These are phyloP conservation scores for Tulasnella sp. DNA, from an alignment of 768 basidiomycete species.

Conservation along the genomic window DNA sequence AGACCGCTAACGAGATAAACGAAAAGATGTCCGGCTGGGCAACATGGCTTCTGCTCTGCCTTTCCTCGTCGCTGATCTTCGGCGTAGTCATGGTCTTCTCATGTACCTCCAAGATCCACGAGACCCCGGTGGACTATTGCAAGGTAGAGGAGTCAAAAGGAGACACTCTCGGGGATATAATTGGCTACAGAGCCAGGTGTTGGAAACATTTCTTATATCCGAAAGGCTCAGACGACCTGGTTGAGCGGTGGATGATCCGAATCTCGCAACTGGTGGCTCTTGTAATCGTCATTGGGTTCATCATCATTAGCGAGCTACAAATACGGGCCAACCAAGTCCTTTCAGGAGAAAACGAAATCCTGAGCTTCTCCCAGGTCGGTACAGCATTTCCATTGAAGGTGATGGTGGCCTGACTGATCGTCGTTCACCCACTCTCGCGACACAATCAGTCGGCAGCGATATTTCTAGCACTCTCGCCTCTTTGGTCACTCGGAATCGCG, in stretches of 20 bases:
- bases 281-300: neutral
- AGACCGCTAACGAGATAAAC: neutral
- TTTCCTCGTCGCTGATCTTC: neutral
- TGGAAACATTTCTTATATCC: neutral
- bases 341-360: neutral
- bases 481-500: neutral
- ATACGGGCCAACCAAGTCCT: neutral
- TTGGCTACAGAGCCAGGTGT: neutral
- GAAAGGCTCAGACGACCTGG: neutral
- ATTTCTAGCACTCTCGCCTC: neutral
- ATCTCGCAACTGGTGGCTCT: neutral
- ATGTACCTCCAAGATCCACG: neutral
- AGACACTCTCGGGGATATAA: neutral
- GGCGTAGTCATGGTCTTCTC: slow-evolving; percentile 5
- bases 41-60: slow-evolving; percentile 4
- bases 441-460: neutral
- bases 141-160: neutral
- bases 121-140: neutral
- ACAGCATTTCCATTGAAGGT: too few species aligned
- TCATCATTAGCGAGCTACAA: neutral
- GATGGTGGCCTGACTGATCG: too few species aligned
- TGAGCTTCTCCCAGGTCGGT: neutral
- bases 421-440: too few species aligned
- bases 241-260: neutral
- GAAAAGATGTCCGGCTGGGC: slow-evolving; percentile 1